phyloP scores from a whole-genome alignment of 176 grass and related monocot genomes.

The Musa beccarii region DNA sequence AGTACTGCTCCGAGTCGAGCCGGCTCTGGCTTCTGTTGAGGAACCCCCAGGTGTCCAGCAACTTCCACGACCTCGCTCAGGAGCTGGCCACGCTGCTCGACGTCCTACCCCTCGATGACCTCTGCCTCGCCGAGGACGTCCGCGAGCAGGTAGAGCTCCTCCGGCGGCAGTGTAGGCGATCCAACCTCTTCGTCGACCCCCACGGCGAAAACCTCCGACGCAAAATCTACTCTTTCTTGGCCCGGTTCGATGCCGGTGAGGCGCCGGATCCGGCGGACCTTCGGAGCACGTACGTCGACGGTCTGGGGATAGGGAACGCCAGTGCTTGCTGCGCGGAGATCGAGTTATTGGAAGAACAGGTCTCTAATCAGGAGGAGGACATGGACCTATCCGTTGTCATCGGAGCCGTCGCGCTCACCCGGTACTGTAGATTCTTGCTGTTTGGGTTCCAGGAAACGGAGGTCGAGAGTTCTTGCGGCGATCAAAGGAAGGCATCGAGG shows the following conservation, averaged over 20 bases:
- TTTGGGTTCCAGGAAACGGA: slow-evolving; percentile 27
- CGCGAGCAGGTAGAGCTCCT: slow-evolving; percentile 44
- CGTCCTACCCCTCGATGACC: slow-evolving; percentile 46
- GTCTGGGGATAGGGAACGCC: slow-evolving; percentile 43
- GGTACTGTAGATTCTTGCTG: slow-evolving; percentile 15
- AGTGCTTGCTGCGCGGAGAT: slow-evolving; percentile 45
- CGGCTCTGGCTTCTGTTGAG: slow-evolving; percentile 61
- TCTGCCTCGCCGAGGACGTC: slow-evolving; percentile 48
- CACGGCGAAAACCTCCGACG: slow-evolving; percentile 36
- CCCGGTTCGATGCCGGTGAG: slow-evolving; percentile 35
- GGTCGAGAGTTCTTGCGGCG: not conserved
- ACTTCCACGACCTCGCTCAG: slow-evolving; percentile 69
- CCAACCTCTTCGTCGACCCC: slow-evolving; percentile 37
- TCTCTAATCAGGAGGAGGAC: slow-evolving; percentile 59
- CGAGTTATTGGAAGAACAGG: slow-evolving; percentile 77
- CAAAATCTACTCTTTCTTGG: slow-evolving; percentile 35
- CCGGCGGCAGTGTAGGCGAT: slow-evolving; percentile 26
- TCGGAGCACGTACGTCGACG: slow-evolving; percentile 29
- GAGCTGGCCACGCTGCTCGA: slow-evolving; percentile 74
- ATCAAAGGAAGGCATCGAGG: not conserved
- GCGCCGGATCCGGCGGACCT: slow-evolving; percentile 31
- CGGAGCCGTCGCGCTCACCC: slow-evolving; percentile 48
- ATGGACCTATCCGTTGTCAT: slow-evolving; percentile 51
- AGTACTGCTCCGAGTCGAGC: slow-evolving; percentile 54
- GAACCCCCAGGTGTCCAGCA: slow-evolving; percentile 34